Base-by-base conservation (phyloP, 2,329 filamentous ascomycete species). In the Dichotomopilus funicola region DNA sequence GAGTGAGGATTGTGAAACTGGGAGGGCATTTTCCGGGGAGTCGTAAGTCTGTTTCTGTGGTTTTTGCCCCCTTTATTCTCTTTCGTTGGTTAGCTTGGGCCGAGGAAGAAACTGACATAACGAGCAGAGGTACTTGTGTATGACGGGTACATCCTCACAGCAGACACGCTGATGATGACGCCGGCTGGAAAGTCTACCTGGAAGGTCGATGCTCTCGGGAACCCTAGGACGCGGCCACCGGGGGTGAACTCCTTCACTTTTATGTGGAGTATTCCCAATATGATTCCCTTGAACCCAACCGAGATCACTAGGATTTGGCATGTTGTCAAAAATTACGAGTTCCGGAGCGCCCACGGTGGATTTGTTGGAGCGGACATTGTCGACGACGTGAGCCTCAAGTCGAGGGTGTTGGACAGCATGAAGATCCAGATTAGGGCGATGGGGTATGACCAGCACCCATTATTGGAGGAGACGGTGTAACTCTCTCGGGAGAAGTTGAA, bases 1-100 rank as follows among this genome's bases (percentile, higher is more conserved):
- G 80, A 0, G 75, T 85, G 3, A 79, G 73, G 36, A 82, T 80
- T 0, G 75, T 92, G 51, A 89, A 89, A 68, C 76, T 86, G 0
- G 88, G 88, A 0, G 89, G 89, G 0, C 89, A 95, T 72, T 94
- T 94, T 64, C 85, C 86, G 0, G 89, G 89, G 0, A 88, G 83
- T 61, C 71, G 59, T 62, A 47, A 36, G 60, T 57, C 2, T n/a
- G 5, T 10, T 35, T 47, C 3, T 12, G 5, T 19, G 27, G 42
- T 55, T 6, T n/a, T 10, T 9, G 19, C 6, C 8, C 40, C 33
- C n/a, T 43, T 44, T 12, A 19, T 11, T n/a, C 36, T 37, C n/a
- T 43, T 44, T 38, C 19, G n/a, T 12, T 49, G 27, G 1, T 27
- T 36, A 11, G 12, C 4, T 13, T 4, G 11, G 35, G 35, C 10